Evolutionary conservation across 1,284 basidiomycete genomes (phyloP).

Genomic region (Fomitopsis palustris): DNA sequence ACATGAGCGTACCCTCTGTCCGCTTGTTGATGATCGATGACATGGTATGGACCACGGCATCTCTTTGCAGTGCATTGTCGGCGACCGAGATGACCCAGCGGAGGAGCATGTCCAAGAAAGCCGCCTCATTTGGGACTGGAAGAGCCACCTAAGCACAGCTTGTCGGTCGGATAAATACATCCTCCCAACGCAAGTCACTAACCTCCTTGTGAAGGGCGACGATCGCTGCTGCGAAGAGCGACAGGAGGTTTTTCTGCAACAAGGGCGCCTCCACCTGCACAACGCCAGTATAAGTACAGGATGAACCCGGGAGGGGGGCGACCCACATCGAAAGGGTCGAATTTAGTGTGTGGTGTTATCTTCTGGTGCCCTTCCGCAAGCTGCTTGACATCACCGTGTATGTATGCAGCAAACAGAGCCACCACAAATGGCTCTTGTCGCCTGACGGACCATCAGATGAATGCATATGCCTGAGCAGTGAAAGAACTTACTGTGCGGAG

Average conservation of each 20-base stretch:
- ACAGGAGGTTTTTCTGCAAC: conserved; percentile 57
- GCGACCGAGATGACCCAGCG: conserved; percentile 54
- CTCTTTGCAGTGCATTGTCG: conserved; percentile 53
- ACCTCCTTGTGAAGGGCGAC: conserved; percentile 68
- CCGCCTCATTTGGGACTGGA: conserved; percentile 42
- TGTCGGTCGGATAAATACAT: not conserved
- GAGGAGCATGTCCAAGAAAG: conserved; percentile 52
- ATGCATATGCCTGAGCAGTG: not conserved
- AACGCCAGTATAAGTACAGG: not conserved
- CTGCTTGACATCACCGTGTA: conserved; percentile 50
- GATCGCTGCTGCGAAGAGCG: conserved; percentile 64
- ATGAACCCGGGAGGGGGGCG: not conserved
- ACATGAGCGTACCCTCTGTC: conserved; percentile 44
- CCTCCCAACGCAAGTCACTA: conserved; percentile 8
- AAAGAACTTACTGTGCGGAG: conserved; percentile 51
- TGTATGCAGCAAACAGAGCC: conserved; percentile 56
- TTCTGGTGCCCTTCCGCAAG: conserved; percentile 55
- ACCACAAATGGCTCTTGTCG: conserved; percentile 56
- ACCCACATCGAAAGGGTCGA: conserved; percentile 47
- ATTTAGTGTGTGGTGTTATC: conserved; percentile 33
- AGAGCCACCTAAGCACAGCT: conserved; percentile 40
- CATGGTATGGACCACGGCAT: conserved; percentile 58
- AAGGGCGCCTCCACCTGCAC: conserved; percentile 42
- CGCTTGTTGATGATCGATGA: conserved; percentile 78
- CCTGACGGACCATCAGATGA: conserved; percentile 26